Conservation (phyloP, 495 filamentous ascomycete species). For the Daldinia bambusicola region DNA sequence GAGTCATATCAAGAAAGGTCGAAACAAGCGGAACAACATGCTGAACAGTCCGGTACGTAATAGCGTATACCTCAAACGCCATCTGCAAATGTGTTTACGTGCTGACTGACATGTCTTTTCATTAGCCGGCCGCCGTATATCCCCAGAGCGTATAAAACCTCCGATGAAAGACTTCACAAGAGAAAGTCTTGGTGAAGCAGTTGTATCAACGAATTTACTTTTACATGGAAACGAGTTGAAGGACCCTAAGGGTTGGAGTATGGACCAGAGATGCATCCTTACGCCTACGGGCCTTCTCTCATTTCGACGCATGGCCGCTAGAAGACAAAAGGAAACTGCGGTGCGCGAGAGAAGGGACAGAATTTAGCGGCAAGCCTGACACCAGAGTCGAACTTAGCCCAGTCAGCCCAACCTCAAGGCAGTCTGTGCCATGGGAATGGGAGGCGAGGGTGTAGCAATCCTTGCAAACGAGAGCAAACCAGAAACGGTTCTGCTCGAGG, state of each 20-base stretch:
- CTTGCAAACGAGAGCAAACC: constrained; percentile 38
- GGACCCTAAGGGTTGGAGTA: constrained; percentile 17
- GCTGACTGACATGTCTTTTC: constrained; percentile 31
- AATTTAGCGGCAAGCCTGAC: constrained; percentile 36
- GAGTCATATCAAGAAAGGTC: constrained; percentile 98
- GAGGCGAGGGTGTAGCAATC: constrained; percentile 44
- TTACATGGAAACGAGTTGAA: constrained; percentile 36
- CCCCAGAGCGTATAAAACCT: constrained; percentile 62
- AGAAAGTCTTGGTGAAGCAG: constrained; percentile 22
- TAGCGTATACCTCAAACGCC: constrained; percentile 6
- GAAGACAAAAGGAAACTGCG: constrained; percentile 23
- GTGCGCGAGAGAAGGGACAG: constrained; percentile 22
- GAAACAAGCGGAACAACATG: constrained; percentile 88
- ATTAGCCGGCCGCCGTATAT: constrained; percentile 57
- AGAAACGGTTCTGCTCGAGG: constrained; percentile 38
- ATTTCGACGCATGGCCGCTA: constrained; percentile 24
- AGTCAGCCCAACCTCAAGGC: constrained; percentile 35
- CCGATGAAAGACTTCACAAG: constrained; percentile 14
- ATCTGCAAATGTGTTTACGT: neutral
- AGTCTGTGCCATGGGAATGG: constrained; percentile 21
- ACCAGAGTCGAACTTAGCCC: constrained; percentile 33
- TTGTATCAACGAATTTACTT: constrained; percentile 29
- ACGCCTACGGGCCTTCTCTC: constrained; percentile 35
- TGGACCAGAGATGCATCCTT: constrained; percentile 34
- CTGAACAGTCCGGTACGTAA: constrained; percentile 88